Conservation (phyloP, 164 flowering plant species). For the Tetracentron sinense region DNA sequence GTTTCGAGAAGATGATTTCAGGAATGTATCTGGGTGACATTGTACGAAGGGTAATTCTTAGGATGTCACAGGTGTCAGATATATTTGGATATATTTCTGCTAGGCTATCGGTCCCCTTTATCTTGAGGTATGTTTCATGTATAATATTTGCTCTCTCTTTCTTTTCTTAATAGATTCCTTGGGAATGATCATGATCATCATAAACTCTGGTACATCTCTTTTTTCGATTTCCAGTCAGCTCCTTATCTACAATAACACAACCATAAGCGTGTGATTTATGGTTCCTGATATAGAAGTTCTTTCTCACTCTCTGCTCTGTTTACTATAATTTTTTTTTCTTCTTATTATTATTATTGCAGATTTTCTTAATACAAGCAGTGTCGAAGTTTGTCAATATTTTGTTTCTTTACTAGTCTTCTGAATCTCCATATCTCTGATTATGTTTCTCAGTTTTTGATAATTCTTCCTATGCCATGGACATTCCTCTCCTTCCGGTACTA, state of each 20-base stretch:
- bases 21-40: constrained; percentile 92
- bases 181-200: no score
- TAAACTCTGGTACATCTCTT: no score
- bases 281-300: no score
- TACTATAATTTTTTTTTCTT: no score
- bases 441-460: neutral
- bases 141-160: neutral
- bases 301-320: no score
- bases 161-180: no score
- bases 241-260: no score
- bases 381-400: no score
- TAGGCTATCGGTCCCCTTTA: constrained; percentile 47
- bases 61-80: constrained; percentile 71
- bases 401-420: neutral
- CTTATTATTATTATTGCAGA: no score
- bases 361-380: no score
- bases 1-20: constrained; percentile 96
- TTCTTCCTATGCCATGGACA: neutral
- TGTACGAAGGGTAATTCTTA: constrained; percentile 78
- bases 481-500: neutral
- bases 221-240: no score
- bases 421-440: neutral
- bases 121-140: constrained; percentile 46
- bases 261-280: no score
- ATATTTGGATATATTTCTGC: constrained; percentile 55